Evolutionary conservation across 176 grass and related monocot genomes (phyloP).

Genomic region (Eragrostis curvula): DNA sequence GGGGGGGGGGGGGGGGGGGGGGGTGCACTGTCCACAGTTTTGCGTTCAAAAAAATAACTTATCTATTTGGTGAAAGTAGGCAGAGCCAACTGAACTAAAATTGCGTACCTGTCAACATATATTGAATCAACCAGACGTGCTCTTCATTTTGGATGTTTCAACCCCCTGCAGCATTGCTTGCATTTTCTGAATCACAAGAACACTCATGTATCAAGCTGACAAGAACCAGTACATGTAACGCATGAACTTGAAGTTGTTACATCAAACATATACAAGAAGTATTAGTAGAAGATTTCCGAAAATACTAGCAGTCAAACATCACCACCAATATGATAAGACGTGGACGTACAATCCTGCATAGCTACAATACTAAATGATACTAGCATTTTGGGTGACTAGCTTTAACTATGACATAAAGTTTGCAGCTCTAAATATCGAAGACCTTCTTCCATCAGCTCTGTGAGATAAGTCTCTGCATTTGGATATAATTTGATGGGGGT

Average conservation of each 20-base stretch:
- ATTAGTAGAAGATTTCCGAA: neutral
- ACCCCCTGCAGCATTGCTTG: neutral
- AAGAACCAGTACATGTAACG: neutral
- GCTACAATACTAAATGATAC: neutral
- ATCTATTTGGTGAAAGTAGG: neutral
- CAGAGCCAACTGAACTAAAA: slow-evolving; percentile 15
- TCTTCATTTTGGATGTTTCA: slow-evolving; percentile 25
- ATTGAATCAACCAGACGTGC: slow-evolving; percentile 16
- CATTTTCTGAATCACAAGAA: slow-evolving; percentile 29
- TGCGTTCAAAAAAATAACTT: no score
- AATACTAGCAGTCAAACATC: neutral
- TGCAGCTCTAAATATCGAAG: neutral
- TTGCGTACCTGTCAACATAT: slow-evolving; percentile 22
- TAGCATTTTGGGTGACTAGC: neutral
- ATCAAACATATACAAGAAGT: neutral
- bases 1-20: no score
- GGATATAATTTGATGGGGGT: neutral
- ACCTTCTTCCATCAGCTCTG: neutral
- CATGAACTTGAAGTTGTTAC: neutral
- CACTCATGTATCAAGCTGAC: slow-evolving; percentile 7
- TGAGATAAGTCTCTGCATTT: neutral
- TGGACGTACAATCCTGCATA: neutral
- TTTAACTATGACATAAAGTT: slow-evolving; percentile 5
- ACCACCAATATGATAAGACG: neutral
- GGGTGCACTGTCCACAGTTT: no score